A percentile compares a stretch with the other conserved stretches of the same genome.
phyloP scores from a whole-genome alignment of 805 yeast species.

The Wickerhamiella occidentalis region DNA sequence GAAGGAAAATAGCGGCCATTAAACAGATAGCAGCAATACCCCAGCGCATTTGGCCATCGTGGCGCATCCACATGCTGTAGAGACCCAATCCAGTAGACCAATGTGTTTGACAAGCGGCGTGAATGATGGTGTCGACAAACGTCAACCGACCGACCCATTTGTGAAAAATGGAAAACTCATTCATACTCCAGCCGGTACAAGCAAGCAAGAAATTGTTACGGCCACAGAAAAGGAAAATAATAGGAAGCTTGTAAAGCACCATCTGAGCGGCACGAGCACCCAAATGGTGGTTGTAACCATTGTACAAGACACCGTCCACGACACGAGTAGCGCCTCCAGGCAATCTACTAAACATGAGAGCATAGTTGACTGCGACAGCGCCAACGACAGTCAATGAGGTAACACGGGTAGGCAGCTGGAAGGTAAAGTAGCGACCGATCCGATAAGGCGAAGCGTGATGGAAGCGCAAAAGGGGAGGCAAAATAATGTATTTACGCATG shows the following conservation, averaged over 20 bases:
- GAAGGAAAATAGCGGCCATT: constrained; percentile 30
- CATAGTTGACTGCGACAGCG: constrained; percentile 25
- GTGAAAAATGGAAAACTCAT: constrained; percentile 41
- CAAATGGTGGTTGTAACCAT: constrained; percentile 11
- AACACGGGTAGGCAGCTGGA: constrained; percentile 31
- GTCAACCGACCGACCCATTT: constrained; percentile 50
- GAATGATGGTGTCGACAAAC: constrained; percentile 40
- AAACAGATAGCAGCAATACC: constrained; percentile 8
- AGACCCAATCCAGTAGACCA: constrained; percentile 29
- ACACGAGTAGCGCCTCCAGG: constrained; percentile 7
- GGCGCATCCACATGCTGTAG: constrained; percentile 21
- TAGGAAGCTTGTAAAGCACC: constrained; percentile 29
- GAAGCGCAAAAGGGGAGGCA: constrained; percentile 24
- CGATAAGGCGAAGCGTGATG: constrained; percentile 21
- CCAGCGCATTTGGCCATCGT: constrained; percentile 8
- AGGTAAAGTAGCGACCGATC: constrained; percentile 14
- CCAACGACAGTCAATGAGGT: constrained; percentile 30
- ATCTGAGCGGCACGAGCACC: constrained; percentile 29
- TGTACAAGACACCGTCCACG: neutral
- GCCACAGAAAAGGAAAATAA: constrained; percentile 46
- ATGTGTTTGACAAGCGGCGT: constrained; percentile 28
- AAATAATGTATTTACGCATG: constrained; percentile 18
- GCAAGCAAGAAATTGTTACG: constrained; percentile 55
- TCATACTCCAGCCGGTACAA: constrained; percentile 34
- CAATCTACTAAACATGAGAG: constrained; percentile 6